Conservation (phyloP, 202 grass and related monocot genomes). For the Eragrostis tef region DNA sequence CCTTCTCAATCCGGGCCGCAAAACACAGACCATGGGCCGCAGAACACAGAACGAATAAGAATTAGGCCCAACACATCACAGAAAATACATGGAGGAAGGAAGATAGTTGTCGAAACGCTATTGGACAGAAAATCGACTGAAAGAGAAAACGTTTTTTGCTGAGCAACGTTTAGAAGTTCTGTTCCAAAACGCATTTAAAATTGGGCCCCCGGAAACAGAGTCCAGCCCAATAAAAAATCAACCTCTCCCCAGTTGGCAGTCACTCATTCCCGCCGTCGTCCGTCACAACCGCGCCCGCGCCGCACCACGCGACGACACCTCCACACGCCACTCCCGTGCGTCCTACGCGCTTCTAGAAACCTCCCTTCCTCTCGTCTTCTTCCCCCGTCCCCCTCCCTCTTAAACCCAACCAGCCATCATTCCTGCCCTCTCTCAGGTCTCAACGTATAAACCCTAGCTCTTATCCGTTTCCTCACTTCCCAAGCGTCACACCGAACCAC, state of each 20-base stretch:
- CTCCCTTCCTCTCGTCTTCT: slow-evolving; percentile 18
- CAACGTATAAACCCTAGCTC: slow-evolving; percentile 58
- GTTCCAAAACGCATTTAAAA: not conserved
- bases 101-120: too few species aligned
- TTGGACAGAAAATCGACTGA: too few species aligned
- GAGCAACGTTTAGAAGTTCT: too few species aligned
- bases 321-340: slow-evolving; percentile 35
- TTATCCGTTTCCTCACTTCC: slow-evolving; percentile 53
- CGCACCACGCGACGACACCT: not conserved
- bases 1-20: too few species aligned
- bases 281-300: not conserved
- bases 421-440: not conserved
- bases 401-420: slow-evolving; percentile 44
- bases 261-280: not conserved
- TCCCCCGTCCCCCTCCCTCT: slow-evolving; percentile 24
- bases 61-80: too few species aligned
- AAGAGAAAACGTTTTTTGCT: too few species aligned
- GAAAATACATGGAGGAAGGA: too few species aligned
- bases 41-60: too few species aligned
- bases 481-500: not conserved
- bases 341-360: slow-evolving; percentile 32
- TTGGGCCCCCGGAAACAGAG: not conserved
- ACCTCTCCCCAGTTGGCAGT: not conserved
- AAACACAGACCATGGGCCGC: too few species aligned
- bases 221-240: not conserved